These are phyloP conservation scores for Discostella stelligera DNA, from an alignment of 352 stramenopile genomes.

Conservation along the genomic window DNA sequence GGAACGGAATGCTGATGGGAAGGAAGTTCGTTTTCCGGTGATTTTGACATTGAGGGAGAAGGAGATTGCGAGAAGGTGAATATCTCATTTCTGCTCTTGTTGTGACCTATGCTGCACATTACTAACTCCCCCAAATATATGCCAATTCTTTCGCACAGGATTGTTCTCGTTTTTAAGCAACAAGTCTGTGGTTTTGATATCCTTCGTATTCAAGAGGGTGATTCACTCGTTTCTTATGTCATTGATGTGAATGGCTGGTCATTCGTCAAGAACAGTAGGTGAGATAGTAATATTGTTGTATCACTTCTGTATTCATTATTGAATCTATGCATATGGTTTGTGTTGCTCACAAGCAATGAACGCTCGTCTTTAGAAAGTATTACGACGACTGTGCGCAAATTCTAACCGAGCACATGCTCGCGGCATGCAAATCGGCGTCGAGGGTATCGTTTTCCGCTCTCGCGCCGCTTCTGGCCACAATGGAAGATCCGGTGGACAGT, in stretches of 20 bases:
- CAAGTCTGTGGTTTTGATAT: constrained; percentile 99
- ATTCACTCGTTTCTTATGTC: constrained; percentile 89
- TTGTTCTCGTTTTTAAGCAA: constrained; percentile 95
- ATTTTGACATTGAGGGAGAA: constrained; percentile 98
- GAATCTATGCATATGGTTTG: background rate
- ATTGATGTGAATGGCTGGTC: constrained; percentile 99
- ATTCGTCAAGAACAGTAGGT: constrained; percentile 98
- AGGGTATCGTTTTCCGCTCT: constrained; percentile 72
- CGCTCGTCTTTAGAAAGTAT: constrained; percentile 88
- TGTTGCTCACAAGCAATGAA: background rate
- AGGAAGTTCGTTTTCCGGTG: constrained; percentile 98
- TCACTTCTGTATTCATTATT: background rate
- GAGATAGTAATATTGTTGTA: constrained; percentile 5
- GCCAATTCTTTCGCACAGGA: constrained; percentile 59
- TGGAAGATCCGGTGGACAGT: constrained; percentile 42
- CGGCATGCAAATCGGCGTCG: constrained; percentile 65
- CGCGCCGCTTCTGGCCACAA: constrained; percentile 69
- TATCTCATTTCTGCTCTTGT: constrained; percentile 65
- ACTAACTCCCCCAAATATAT: too few species aligned
- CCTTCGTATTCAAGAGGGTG: constrained; percentile 84
- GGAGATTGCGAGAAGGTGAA: constrained; percentile 91
- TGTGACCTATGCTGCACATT: too few species aligned
- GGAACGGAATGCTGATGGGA: constrained; percentile 92
- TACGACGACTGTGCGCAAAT: constrained; percentile 97
- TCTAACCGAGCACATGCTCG: constrained; percentile 84